Conservation (phyloP, 192 early-diverging fungal genomes). For the Podila epicladia region DNA sequence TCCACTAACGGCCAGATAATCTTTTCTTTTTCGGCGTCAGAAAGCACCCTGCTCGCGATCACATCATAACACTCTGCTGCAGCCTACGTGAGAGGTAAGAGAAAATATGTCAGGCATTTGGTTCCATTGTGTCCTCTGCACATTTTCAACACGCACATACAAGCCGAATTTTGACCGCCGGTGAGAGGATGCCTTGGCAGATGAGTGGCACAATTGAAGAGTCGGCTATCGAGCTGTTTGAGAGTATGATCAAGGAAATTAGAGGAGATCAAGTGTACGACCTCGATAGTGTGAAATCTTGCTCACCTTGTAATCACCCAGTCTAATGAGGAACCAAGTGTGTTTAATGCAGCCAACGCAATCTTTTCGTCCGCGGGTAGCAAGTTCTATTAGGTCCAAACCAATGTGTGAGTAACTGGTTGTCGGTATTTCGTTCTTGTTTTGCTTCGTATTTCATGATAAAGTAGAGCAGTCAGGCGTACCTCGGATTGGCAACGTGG, state of each 20-base stretch:
- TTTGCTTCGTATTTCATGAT: no score
- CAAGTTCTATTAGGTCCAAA: slow-evolving; percentile 9
- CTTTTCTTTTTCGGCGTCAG: slow-evolving; percentile 38
- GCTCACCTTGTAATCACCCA: slow-evolving; percentile 28
- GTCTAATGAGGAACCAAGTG: slow-evolving; percentile 11
- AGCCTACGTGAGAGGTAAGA: slow-evolving; percentile 16
- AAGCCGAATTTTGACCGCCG: slow-evolving; percentile 47
- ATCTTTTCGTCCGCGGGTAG: slow-evolving; percentile 30
- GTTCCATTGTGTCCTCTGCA: no score
- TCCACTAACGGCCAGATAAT: slow-evolving; percentile 51
- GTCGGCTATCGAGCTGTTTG: slow-evolving; percentile 17
- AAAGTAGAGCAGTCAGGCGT: neutral
- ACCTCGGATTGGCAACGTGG: slow-evolving; percentile 25
- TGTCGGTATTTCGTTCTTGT: no score
- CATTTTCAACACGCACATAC: slow-evolving; percentile 2
- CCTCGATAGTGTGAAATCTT: neutral
- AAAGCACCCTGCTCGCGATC: slow-evolving; percentile 44
- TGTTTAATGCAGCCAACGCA: slow-evolving; percentile 17
- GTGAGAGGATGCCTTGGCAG: slow-evolving; percentile 29
- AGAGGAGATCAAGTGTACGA: neutral
- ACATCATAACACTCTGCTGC: slow-evolving; percentile 63
- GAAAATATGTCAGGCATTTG: no score
- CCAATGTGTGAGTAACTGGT: no score
- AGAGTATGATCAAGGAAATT: neutral
- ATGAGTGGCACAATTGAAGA: slow-evolving; percentile 11